phyloP scores from a whole-genome alignment of 192 early-diverging fungal species.

The Mortierella claussenii region DNA sequence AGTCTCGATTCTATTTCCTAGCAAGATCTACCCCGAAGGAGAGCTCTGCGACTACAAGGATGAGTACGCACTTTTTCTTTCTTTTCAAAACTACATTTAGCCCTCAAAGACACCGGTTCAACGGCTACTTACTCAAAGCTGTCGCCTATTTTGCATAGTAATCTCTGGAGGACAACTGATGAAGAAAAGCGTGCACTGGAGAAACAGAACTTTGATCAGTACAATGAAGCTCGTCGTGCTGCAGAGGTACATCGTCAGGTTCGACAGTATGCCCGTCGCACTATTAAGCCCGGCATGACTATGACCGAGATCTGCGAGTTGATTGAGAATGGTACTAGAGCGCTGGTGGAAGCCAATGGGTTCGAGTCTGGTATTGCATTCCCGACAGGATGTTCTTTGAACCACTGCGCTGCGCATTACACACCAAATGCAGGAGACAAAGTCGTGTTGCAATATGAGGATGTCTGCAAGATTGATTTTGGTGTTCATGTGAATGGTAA shows the following conservation, averaged over 20 bases:
- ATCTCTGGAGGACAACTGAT: conserved; percentile 86
- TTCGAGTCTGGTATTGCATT: conserved; percentile 90
- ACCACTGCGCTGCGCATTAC: conserved; percentile 96
- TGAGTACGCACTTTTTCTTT: conserved; percentile 63
- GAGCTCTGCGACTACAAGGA: conserved; percentile 87
- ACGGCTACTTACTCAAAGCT: not conserved
- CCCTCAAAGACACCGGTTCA: too few species aligned
- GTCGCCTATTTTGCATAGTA: conserved; percentile 58
- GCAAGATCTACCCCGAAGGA: conserved; percentile 82
- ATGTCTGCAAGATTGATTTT: conserved; percentile 98
- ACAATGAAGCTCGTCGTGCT: conserved; percentile 85
- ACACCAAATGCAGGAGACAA: conserved; percentile 97
- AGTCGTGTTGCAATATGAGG: conserved; percentile 85
- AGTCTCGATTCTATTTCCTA: conserved; percentile 83
- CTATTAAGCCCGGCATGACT: conserved; percentile 94
- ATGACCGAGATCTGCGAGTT: conserved; percentile 92
- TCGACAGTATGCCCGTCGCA: conserved; percentile 77
- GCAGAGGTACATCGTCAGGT: conserved; percentile 97
- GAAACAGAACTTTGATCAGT: conserved; percentile 71
- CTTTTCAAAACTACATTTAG: too few species aligned
- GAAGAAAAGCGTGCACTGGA: conserved; percentile 94
- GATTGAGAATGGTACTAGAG: conserved; percentile 94
- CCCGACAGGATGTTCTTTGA: conserved; percentile 93
- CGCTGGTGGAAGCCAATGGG: conserved; percentile 84
- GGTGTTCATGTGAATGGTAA: conserved; percentile 91